Base-by-base conservation (phyloP, 805 yeast species). In the Candida arabinofermentans region DNA sequence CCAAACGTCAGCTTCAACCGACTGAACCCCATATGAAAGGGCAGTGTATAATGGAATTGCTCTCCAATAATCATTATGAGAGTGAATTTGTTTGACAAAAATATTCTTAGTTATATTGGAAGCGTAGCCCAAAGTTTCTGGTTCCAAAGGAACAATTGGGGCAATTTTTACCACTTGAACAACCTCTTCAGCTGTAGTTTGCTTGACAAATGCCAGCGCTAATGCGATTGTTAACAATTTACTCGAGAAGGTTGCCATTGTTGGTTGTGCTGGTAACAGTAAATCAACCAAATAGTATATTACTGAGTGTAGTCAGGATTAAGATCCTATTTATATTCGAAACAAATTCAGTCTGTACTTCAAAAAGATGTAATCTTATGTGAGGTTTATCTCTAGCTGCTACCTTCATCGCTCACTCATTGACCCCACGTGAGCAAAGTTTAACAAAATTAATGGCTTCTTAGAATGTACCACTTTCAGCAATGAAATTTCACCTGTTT, bases 61-160 rank as follows among this genome's bases (percentile, higher is more conserved):
- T 40, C 82, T 54, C 79, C 81, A 77, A 53, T 77, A 77, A 51
- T 77, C 81, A 46, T 77, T 77, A 55, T 77, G 83, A 4, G 79
- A 72, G 49, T 77, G 82, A 21, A 76, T 62, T 6, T 49, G 48
- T 26, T 53, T 57, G 17, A 59, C 50, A n/a, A 44, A 45, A 2
- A 47, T 49, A 31, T 59, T 50, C 21, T 46, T 50, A 5, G 62
- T 59, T 7, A 59, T 49, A 2, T 54, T 59, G 6, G 42, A 32
- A 17, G 48, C 40, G 17, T 34, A 34, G 4, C 16, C 13, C 22
- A 22, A 8, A n/a, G 8, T 22, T n/a, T 21, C 24, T 22, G 35
- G 21, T 13, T 21, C 8, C 21, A 33, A 22, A 13, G 24, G 26
- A 2, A 21, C 26, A 33, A 22, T 13, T 26, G 13, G 29, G 7